Percentiles rank a stretch among this genome's conserved stretches.
These are phyloP conservation scores for Orbilia ellipsospora DNA, from an alignment of 2,329 filamentous ascomycete species.

Conservation along the genomic window DNA sequence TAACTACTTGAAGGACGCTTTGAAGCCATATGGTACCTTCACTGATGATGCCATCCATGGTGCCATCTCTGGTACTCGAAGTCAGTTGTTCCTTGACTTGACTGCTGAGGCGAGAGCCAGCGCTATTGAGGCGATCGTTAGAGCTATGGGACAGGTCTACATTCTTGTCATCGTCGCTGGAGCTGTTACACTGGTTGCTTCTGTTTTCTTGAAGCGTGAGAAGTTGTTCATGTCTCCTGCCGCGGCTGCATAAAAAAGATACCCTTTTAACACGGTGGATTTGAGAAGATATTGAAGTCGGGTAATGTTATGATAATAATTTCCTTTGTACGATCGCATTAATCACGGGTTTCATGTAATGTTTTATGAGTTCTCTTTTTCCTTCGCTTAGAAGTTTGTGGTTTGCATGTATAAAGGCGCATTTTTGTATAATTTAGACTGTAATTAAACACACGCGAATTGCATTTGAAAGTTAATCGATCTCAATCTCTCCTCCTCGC, in stretches of 20 bases:
- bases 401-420: too few species aligned
- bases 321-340: too few species aligned
- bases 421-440: too few species aligned
- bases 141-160: conserved; percentile 61
- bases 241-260: conserved; percentile 12
- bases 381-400: too few species aligned
- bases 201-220: conserved; percentile 62
- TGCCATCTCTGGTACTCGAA: conserved; percentile 59
- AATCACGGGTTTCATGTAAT: too few species aligned
- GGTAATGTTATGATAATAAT: too few species aligned
- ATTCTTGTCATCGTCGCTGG: conserved; percentile 61
- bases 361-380: too few species aligned
- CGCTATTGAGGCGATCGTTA: conserved; percentile 61
- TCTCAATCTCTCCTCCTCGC: too few species aligned
- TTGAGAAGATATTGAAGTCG: neutral
- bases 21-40: conserved; percentile 58
- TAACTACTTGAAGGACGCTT: conserved; percentile 58
- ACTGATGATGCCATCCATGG: conserved; percentile 58
- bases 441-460: too few species aligned
- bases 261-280: neutral
- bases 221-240: conserved; percentile 60
- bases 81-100: conserved; percentile 50
- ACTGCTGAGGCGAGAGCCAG: conserved; percentile 55
- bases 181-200: conserved; percentile 60
- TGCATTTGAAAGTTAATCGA: too few species aligned